Base-by-base conservation (phyloP, 1,284 basidiomycete genomes). In the Ceratobasidium sp. region DNA sequence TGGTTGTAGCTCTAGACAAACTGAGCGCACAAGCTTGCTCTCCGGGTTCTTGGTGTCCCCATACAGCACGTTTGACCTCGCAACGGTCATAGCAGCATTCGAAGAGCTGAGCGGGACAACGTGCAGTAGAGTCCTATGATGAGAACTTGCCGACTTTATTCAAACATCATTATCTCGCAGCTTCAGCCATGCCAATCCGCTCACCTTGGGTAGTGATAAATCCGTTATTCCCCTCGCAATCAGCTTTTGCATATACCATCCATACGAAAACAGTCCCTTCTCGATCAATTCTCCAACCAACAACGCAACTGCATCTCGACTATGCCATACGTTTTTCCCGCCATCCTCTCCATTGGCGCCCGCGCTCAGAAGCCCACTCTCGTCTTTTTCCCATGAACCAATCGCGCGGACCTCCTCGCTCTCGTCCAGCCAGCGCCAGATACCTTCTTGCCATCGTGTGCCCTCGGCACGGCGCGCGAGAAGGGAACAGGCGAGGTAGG, bases 221-320 rank as follows among this genome's bases (percentile, higher is more conserved):
- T 59, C 65, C 20, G 83, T 81, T 82, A 94, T 94, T 7, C 95
- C 94, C 33, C 94, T 89, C 0, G 95, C 94, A 76, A 97, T 92
- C 28, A 98, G 87, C 38, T 93, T 89, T 82, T 96, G 94, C 42
- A 97, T 89, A 82, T 97, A 98, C 56, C 89, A 88, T n/a, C 91
- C 87, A 82, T 95, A 97, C 1, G 93, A 94, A 83, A 97, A 97
- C 26, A 96, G 83, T 3, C 90, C 91, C 38, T 88, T 86, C 81
- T 92, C 90, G 4, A 94, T 91, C 1, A 97, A 88, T 83, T 95
- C 93, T 13, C 94, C 95, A 78, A 93, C 94, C 4, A 96, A 86
- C 28, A 93, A 86, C 10, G 94, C 90, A 13, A 90, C 88, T 4
- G 90, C 88, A 13, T 89, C 92, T 0, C 86, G 87, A 82, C 96